phyloP scores from a whole-genome alignment of 768 basidiomycete genomes.

The Suillus occidentalis region DNA sequence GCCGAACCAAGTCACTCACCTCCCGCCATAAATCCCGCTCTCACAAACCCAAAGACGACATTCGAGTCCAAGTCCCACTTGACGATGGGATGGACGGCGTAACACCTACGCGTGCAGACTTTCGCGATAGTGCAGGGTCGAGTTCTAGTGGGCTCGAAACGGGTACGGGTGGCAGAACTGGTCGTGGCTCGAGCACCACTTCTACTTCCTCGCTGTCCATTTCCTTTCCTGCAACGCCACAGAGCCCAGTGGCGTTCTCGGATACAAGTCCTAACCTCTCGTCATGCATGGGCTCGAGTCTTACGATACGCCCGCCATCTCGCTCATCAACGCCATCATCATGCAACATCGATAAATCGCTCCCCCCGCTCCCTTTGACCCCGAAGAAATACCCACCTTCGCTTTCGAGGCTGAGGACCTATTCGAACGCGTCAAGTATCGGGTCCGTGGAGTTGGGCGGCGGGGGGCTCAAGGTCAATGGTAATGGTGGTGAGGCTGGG shows the following conservation, averaged over 20 bases:
- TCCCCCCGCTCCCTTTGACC: conserved; percentile 30
- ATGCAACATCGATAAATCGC: conserved; percentile 29
- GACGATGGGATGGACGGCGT: conserved; percentile 17
- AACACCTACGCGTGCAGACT: conserved; percentile 30
- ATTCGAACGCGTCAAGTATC: conserved; percentile 27
- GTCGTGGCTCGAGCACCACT: conserved; percentile 21
- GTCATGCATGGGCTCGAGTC: neutral
- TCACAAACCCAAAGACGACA: neutral
- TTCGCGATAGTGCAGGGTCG: conserved; percentile 24
- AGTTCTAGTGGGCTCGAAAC: conserved; percentile 20
- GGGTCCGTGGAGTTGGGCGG: conserved; percentile 19
- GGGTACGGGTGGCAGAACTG: neutral
- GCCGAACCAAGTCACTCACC: neutral
- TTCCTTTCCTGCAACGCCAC: conserved; percentile 29
- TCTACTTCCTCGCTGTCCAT: conserved; percentile 27
- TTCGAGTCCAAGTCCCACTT: too few relatives aligned
- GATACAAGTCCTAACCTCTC: neutral
- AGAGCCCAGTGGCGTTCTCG: conserved; percentile 17
- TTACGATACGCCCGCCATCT: conserved; percentile 16
- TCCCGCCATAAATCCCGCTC: neutral
- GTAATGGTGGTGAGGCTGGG: conserved; percentile 5
- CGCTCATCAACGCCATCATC: conserved; percentile 29
- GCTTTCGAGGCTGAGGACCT: conserved; percentile 33
- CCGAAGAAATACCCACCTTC: conserved; percentile 21
- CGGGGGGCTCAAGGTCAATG: neutral